phyloP scores from a whole-genome alignment of 768 basidiomycete species.

The Kwoniella europaea region DNA sequence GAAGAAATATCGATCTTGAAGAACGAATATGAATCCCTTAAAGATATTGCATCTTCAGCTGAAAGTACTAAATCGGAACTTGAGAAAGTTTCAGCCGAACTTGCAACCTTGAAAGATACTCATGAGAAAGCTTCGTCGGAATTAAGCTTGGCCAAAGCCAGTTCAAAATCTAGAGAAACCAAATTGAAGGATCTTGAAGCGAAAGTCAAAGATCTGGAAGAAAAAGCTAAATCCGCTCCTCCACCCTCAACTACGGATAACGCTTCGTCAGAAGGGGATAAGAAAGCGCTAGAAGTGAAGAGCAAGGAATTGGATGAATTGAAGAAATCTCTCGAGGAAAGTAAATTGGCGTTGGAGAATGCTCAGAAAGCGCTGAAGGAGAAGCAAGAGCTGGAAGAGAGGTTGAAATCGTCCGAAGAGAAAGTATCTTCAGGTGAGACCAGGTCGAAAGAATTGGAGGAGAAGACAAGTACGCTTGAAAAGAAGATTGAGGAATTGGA shows the following conservation, averaged over 20 bases:
- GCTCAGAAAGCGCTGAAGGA: constrained; percentile 22
- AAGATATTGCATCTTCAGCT: constrained; percentile 11
- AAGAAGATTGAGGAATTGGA: constrained; percentile 38
- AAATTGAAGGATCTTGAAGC: constrained; percentile 25
- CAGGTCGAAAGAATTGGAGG: constrained; percentile 27
- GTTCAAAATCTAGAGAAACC: constrained; percentile 18
- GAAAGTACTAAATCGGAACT: constrained; percentile 18
- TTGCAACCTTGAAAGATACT: constrained; percentile 20
- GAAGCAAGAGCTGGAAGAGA: constrained; percentile 23
- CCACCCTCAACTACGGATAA: not conserved
- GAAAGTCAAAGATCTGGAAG: constrained; percentile 31
- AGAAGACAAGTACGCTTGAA: constrained; percentile 21
- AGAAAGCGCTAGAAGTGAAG: constrained; percentile 24
- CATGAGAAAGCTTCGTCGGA: constrained; percentile 26
- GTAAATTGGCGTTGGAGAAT: constrained; percentile 8
- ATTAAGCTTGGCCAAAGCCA: constrained; percentile 27
- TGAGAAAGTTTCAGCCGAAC: constrained; percentile 19
- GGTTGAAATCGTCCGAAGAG: constrained; percentile 14
- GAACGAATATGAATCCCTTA: constrained; percentile 16
- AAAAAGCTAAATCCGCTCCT: constrained; percentile 19
- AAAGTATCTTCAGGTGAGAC: constrained; percentile 7
- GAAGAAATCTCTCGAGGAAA: constrained; percentile 25
- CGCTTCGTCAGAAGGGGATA: constrained; percentile 9
- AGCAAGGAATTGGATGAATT: constrained; percentile 28
- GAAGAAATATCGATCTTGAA: constrained; percentile 9